Conservation (phyloP, 257 asterid genomes). For the Sherardia arvensis region DNA sequence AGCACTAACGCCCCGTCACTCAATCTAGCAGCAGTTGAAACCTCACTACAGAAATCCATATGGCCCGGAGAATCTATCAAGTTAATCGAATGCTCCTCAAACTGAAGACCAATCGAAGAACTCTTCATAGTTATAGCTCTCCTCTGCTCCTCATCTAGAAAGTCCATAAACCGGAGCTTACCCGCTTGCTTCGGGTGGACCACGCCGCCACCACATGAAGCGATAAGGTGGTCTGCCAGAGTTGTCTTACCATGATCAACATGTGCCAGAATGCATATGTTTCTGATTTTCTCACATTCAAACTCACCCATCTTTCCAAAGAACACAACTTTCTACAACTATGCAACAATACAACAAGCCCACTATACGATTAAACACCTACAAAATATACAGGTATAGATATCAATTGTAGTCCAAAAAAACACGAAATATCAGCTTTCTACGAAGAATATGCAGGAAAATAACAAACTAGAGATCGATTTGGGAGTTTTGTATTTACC, state of each 20-base stretch:
- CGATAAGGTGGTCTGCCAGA: constrained; percentile 83
- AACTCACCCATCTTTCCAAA: constrained; percentile 20
- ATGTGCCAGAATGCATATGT: constrained; percentile 93
- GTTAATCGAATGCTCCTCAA: constrained; percentile 43
- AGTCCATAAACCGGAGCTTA: constrained; percentile 87
- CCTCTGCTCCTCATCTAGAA: constrained; percentile 92
- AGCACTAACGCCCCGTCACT: constrained; percentile 88
- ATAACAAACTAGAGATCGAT: neutral
- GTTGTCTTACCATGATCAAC: constrained; percentile 98
- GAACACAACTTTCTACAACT: neutral
- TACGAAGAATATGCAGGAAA: neutral
- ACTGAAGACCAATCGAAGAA: constrained; percentile 69
- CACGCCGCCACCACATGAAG: constrained; percentile 86
- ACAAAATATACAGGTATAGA: neutral
- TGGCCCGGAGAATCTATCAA: constrained; percentile 96
- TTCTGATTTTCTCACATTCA: constrained; percentile 34
- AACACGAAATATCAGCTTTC: neutral
- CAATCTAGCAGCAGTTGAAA: constrained; percentile 91
- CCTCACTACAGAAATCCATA: constrained; percentile 98
- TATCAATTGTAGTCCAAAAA: too few species aligned
- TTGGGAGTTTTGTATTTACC: neutral
- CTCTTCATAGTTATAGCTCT: constrained; percentile 98
- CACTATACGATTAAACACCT: neutral
- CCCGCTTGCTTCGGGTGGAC: constrained; percentile 98
- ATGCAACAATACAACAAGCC: neutral